Percentiles rank a stretch among this genome's conserved stretches.
Conservation (phyloP, 305 asterid species). For the Rubia balearica region DNA sequence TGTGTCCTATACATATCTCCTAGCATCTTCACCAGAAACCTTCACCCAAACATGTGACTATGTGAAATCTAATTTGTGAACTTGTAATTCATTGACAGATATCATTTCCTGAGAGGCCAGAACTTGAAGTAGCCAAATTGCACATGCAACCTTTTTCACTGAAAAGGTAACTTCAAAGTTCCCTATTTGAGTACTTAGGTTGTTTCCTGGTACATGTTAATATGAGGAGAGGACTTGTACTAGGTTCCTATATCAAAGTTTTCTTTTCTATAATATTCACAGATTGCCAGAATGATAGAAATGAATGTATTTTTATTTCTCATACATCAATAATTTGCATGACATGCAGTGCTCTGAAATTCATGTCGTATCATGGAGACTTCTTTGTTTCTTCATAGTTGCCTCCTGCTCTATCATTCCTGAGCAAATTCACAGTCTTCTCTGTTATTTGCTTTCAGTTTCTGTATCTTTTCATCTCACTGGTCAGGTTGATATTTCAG, state of each 20-base stretch:
- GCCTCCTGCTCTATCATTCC: background rate
- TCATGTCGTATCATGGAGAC: background rate
- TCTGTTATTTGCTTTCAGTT: background rate
- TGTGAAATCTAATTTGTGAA: background rate
- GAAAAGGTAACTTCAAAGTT: constrained; percentile 10
- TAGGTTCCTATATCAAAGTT: background rate
- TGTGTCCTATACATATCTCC: background rate
- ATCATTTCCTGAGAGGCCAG: constrained; percentile 19
- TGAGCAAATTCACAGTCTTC: background rate
- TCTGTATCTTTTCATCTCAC: background rate
- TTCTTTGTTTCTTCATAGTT: background rate
- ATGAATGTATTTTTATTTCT: constrained; percentile 3
- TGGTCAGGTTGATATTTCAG: constrained; percentile 13
- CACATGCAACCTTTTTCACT: constrained; percentile 17
- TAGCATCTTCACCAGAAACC: background rate
- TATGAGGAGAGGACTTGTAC: background rate
- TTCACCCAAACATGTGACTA: background rate
- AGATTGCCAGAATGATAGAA: background rate
- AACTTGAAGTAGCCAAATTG: constrained; percentile 14
- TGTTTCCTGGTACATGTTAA: background rate
- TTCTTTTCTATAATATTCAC: background rate
- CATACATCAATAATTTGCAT: background rate
- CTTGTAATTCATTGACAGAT: constrained; percentile 16
- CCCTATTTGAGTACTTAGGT: background rate
- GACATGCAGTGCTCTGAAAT: background rate